Percentiles rank a stretch among this genome's conserved stretches.
phyloP scores from a whole-genome alignment of 495 filamentous ascomycete species.

The Neurospora discreta region DNA sequence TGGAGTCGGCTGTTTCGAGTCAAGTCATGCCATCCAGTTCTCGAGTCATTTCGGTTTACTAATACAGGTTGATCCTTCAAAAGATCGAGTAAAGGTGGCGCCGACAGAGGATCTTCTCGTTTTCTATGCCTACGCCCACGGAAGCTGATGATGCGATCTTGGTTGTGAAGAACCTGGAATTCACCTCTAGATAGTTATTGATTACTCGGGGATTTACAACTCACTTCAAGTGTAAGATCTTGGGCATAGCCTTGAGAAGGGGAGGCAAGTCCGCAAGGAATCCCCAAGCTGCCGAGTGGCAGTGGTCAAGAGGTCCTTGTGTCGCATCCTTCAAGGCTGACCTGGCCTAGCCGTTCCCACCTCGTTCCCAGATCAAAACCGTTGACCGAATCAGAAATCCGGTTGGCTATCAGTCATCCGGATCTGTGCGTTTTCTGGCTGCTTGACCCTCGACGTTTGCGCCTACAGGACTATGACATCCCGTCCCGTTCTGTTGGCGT shows the following conservation, averaged over 20 bases:
- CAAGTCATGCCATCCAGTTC: neutral
- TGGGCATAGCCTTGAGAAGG: neutral
- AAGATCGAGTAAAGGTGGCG: neutral
- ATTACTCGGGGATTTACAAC: neutral
- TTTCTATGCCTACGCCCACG: neutral
- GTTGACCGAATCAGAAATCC: constrained; percentile 6
- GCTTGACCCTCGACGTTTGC: neutral
- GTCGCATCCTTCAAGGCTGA: neutral
- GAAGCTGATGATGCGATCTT: neutral
- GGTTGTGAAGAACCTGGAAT: neutral
- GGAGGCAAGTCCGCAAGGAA: neutral
- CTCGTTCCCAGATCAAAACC: neutral
- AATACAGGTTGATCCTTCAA: neutral
- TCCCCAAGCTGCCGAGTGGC: neutral
- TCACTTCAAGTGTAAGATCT: neutral
- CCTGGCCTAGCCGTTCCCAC: constrained; percentile 1
- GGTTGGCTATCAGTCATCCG: neutral
- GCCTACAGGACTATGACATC: neutral
- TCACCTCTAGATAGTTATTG: too few species aligned
- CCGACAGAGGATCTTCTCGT: neutral
- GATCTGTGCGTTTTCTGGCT: constrained; percentile 1
- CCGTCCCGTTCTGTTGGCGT: neutral
- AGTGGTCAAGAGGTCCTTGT: neutral
- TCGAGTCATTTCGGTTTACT: constrained; percentile 1
- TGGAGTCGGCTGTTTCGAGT: neutral